Base-by-base conservation (phyloP, 805 yeast genomes). In the Priceomyces medius region DNA sequence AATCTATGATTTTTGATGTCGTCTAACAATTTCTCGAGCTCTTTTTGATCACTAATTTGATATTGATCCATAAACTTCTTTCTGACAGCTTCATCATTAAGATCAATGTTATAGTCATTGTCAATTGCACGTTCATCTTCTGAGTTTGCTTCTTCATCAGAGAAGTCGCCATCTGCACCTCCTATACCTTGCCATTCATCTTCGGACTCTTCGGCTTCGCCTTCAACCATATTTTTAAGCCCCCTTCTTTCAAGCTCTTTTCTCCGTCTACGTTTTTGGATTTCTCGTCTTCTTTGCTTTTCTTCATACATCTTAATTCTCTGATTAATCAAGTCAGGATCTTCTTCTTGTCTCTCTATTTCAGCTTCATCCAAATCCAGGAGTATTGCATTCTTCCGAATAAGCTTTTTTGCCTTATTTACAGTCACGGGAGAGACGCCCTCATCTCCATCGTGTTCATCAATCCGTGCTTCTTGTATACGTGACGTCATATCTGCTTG, bases 141-240 rank as follows among this genome's bases (percentile, higher is more conserved):
- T 19, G 87, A 79, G 56, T 85, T 79, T 39, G 81, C 83, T 32
- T 68, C 78, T n/a, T 47, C 51, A 46, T 76, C 83, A 13, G 79
- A 73, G 1, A 55, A 41, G 46, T 78, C 83, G 3, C 81, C 85
- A 50, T 84, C 90, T 4, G 55, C 68, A 45, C 95, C 95, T 48
- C 91, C 93, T 37, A 84, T 53, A 3, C 93, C 95, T 37, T 76
- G 76, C 86, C 88, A 87, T 66, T 87, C 95, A 68, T 87, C 95
- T 45, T 87, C 95, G 27, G 93, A 85, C 65, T 87, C 95, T 50
- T 79, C 89, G 33, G 95, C 95, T 66, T 86, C 93, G 37, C 84
- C 82, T 53, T 87, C 91, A 57, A 86, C 69, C 40, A 87, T 74
- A 19, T 76, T 70, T 40, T 72, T 72, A 14, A 81, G 49, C 2